A percentile compares a stretch with the other conserved stretches of the same genome.
phyloP scores from a whole-genome alignment of 2,329 filamentous ascomycete species.

The Podosphaera fusca region DNA sequence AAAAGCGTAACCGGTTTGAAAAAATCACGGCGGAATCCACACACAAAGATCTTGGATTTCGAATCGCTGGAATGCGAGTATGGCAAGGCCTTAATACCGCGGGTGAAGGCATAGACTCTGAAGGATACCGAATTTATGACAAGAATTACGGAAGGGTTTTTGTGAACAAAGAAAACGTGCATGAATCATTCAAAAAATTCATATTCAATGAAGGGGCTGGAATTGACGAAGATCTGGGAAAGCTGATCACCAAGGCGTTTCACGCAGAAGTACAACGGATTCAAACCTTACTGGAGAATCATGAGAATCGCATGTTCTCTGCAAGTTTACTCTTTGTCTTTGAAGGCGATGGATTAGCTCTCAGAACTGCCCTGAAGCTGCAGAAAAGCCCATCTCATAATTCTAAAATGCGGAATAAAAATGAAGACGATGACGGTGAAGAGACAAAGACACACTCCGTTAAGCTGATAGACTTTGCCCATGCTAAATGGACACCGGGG shows the following conservation, averaged over 20 bases:
- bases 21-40: conserved; percentile 35
- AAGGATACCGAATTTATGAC: conserved; percentile 35
- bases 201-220: conserved; percentile 34
- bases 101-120: conserved; percentile 27
- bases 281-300: conserved; percentile 26
- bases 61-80: conserved; percentile 41
- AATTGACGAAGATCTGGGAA: conserved; percentile 34
- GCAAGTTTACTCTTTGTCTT: conserved; percentile 34
- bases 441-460: conserved; percentile 45
- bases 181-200: conserved; percentile 30
- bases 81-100: conserved; percentile 32
- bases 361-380: conserved; percentile 19
- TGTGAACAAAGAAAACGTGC: conserved; percentile 30
- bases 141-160: conserved; percentile 35
- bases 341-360: conserved; percentile 34
- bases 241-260: conserved; percentile 30
- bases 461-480: conserved; percentile 92
- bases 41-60: conserved; percentile 35
- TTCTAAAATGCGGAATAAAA: conserved; percentile 10
- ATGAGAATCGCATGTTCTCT: conserved; percentile 41
- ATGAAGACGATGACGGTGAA: conserved; percentile 27
- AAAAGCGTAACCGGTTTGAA: conserved; percentile 37
- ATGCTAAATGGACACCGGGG: conserved; percentile 60
- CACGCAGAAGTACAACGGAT: conserved; percentile 28
- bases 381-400: conserved; percentile 9